A percentile compares a stretch with the other conserved stretches of the same genome.
Evolutionary conservation across 768 basidiomycete genomes (phyloP).

Genomic region (Crassisporium funariophilum): DNA sequence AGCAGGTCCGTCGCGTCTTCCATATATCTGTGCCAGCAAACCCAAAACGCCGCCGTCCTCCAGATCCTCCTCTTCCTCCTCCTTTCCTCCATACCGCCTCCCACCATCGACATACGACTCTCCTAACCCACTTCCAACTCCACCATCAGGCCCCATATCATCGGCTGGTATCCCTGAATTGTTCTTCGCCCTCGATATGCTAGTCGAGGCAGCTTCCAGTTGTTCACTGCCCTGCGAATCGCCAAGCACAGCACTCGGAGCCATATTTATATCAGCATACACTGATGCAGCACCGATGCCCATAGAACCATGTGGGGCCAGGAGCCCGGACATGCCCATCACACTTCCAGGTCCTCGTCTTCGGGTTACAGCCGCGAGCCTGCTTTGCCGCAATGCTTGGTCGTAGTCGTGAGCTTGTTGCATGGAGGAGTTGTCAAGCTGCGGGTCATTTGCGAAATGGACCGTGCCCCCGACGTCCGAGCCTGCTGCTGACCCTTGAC

Average conservation of each 20-base stretch:
- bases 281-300: slow-evolving; percentile 44
- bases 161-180: slow-evolving; percentile 39
- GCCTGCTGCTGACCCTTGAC: slow-evolving; percentile 10
- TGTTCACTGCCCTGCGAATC: slow-evolving; percentile 57
- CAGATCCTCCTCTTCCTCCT: slow-evolving; percentile 65
- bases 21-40: slow-evolving; percentile 85
- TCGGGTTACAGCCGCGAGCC: slow-evolving; percentile 52
- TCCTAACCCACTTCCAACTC: slow-evolving; percentile 62
- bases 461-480: slow-evolving; percentile 27
- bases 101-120: slow-evolving; percentile 78
- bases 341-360: slow-evolving; percentile 48
- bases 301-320: slow-evolving; percentile 24
- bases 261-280: slow-evolving; percentile 55
- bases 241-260: slow-evolving; percentile 72
- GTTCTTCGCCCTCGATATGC: slow-evolving; percentile 9
- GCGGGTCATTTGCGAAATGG: slow-evolving; percentile 35
- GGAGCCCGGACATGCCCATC: slow-evolving; percentile 50
- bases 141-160: slow-evolving; percentile 53
- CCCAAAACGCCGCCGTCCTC: slow-evolving; percentile 86
- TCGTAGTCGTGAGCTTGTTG: slow-evolving; percentile 77
- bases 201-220: slow-evolving; percentile 6
- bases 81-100: slow-evolving; percentile 38
- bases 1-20: slow-evolving; percentile 50
- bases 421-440: slow-evolving; percentile 30
- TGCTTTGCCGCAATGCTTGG: slow-evolving; percentile 71